phyloP scores from a whole-genome alignment of 2,329 filamentous ascomycete genomes.

The Tolypocladium pustulatum region DNA sequence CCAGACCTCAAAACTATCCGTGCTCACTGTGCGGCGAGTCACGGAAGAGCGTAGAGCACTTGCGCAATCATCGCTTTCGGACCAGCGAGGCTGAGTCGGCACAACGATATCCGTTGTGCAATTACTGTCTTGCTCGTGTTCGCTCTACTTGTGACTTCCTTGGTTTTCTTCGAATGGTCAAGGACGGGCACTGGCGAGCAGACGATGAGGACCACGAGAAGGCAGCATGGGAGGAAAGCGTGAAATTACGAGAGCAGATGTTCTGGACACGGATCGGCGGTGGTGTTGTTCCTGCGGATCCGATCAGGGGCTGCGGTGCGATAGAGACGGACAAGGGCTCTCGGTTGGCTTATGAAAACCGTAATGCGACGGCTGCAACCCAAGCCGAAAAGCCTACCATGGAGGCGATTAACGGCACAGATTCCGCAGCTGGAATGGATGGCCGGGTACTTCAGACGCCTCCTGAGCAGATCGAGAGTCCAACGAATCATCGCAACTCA shows the following conservation, averaged over 20 bases:
- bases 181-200: conserved; percentile 83
- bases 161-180: conserved; percentile 80
- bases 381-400: neutral
- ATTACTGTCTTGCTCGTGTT: conserved; percentile 74
- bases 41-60: conserved; percentile 58
- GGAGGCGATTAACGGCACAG: too few species aligned
- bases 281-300: conserved; percentile 63
- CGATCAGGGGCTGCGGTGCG: conserved; percentile 12
- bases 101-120: conserved; percentile 81
- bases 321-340: neutral
- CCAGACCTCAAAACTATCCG: conserved; percentile 48
- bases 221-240: conserved; percentile 88
- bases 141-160: conserved; percentile 88
- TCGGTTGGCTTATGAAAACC: neutral
- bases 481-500: neutral
- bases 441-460: neutral
- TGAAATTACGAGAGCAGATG: conserved; percentile 83
- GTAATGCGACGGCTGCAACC: neutral
- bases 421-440: neutral
- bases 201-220: conserved; percentile 77
- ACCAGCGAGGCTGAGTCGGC: conserved; percentile 79
- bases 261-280: conserved; percentile 93
- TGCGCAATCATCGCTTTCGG: conserved; percentile 78
- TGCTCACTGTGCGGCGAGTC: conserved; percentile 86
- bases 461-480: neutral